Evolutionary conservation across 345 rosid species (phyloP).

Genomic region (Gossypium turneri): DNA sequence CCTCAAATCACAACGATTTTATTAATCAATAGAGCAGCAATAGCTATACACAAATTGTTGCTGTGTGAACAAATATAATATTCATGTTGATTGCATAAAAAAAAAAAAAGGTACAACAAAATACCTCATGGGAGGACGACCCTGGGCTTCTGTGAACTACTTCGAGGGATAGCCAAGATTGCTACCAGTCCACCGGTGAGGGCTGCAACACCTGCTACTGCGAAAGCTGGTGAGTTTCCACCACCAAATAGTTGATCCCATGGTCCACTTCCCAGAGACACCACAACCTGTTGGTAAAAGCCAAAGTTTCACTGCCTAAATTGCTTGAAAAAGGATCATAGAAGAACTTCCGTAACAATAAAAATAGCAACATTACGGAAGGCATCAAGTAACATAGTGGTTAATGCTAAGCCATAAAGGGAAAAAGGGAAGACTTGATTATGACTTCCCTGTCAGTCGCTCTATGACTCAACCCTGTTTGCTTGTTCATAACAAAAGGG

Average conservation of each 20-base stretch:
- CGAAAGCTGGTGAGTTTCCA: constrained; percentile 77
- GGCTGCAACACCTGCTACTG: constrained; percentile 65
- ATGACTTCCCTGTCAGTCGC: too few relatives aligned
- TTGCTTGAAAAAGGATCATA: constrained; percentile 9
- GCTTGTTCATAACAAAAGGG: background rate
- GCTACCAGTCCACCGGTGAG: constrained; percentile 60
- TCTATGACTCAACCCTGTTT: too few relatives aligned
- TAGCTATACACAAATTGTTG: constrained; percentile 24
- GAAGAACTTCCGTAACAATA: background rate
- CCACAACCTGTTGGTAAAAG: constrained; percentile 45
- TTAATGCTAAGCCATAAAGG: background rate
- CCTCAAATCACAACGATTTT: constrained; percentile 14
- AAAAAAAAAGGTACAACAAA: constrained; percentile 22
- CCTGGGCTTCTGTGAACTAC: constrained; percentile 57
- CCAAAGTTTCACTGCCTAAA: constrained; percentile 9
- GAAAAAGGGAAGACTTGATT: background rate
- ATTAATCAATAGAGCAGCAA: constrained; percentile 21
- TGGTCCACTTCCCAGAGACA: constrained; percentile 76
- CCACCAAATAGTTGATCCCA: constrained; percentile 81
- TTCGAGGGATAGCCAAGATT: constrained; percentile 77
- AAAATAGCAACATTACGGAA: background rate
- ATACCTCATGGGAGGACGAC: constrained; percentile 45
- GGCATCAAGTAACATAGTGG: background rate
- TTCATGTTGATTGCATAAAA: background rate
- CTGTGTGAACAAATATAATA: constrained; percentile 5